A percentile compares a stretch with the other conserved stretches of the same genome.
These are phyloP conservation scores for Saturnispora ahearnii DNA, from an alignment of 805 yeast species.

Conservation along the genomic window DNA sequence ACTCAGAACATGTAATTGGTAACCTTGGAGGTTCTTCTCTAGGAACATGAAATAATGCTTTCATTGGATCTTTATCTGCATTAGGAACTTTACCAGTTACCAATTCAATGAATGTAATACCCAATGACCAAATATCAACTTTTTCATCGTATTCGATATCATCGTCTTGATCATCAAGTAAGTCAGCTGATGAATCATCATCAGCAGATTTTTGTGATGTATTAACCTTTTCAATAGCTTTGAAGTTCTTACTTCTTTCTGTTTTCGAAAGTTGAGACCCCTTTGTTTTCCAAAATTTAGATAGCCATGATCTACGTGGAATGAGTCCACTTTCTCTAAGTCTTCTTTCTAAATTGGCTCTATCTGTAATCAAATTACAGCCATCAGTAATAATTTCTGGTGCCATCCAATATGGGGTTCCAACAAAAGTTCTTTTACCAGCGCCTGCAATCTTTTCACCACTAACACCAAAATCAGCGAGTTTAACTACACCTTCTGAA, in stretches of 20 bases:
- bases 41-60: constrained; percentile 65
- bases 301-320: constrained; percentile 6
- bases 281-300: constrained; percentile 11
- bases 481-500: constrained; percentile 64
- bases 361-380: constrained; percentile 6
- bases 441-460: constrained; percentile 54
- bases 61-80: constrained; percentile 64
- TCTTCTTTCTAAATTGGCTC: constrained; percentile 8
- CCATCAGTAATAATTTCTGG: constrained; percentile 69
- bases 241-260: neutral
- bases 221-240: neutral
- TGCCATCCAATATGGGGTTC: constrained; percentile 76
- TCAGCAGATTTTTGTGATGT: neutral
- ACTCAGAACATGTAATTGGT: constrained; percentile 29
- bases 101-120: constrained; percentile 84
- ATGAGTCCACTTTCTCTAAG: constrained; percentile 6
- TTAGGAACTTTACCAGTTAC: constrained; percentile 78
- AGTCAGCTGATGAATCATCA: neutral
- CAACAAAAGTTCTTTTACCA: constrained; percentile 46
- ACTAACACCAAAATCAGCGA: constrained; percentile 96
- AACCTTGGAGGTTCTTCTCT: constrained; percentile 53
- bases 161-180: neutral
- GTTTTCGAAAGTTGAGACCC: neutral
- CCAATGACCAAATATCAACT: constrained; percentile 94
- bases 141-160: constrained; percentile 64